Evolutionary conservation across 1,284 basidiomycete species (phyloP), one percentile per base, ranked within the genome.

Genomic region (Malassezia nana): DNA sequence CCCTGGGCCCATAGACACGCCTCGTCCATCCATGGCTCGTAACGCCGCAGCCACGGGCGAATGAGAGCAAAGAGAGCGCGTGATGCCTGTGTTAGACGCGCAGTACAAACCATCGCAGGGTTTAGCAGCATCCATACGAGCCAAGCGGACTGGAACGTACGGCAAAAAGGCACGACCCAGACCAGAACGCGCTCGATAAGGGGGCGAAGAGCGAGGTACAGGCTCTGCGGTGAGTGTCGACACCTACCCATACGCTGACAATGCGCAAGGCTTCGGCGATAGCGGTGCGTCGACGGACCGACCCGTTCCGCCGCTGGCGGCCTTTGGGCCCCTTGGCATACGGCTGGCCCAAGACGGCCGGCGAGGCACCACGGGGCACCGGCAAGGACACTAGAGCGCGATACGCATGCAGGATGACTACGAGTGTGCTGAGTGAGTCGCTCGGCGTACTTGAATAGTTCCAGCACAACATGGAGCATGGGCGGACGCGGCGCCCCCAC

Each of bases 101-200:
- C 16, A 28, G 5, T 16, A 43, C 48, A 25, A 33, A 45, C 52
- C 30, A 33, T 49, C 5, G 25, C 8, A 3, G 33, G 40, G 24
- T 56, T 49, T 8, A 35, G 24, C 29, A 51, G 42, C 48, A 56
- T 47, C 54, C 54, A 56, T n/a, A 56, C 7, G 20, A 56, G 49
- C 54, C 54, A 56, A 12, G 46, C 16, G 5, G 16, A 22, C 16
- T 51, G 40, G 22, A 47, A 3, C 13, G 38, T 44, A 4, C 32
- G 28, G n/a, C 29, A 44, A 20, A 56, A 56, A 9, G 54, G 54
- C 4, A 56, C 24, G 18, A 56, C 13, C 48, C 49, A 56, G 6
- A 45, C 31, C 15, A 52, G 26, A 10, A 51, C 26, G 9, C 41
- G 43, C 8, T 41, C 18, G 6, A 46, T 16, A 7, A 41, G 13